Percentiles rank a stretch among this genome's conserved stretches.
These are phyloP conservation scores for Calonectria hawksworthii DNA, from an alignment of 2,329 filamentous ascomycete genomes.

Conservation along the genomic window DNA sequence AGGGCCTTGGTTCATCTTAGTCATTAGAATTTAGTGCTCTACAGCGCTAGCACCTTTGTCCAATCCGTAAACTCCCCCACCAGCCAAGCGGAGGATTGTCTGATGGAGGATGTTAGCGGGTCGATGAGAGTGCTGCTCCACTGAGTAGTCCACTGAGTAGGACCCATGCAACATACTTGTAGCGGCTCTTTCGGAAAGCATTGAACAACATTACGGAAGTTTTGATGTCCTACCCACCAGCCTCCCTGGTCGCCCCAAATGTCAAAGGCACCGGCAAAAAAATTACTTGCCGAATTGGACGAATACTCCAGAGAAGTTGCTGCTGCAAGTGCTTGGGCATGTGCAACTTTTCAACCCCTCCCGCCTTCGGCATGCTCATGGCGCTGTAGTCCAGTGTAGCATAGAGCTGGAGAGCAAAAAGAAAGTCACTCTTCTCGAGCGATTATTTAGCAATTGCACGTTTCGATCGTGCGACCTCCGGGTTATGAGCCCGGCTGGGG, in stretches of 20 bases:
- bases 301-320: background rate
- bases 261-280: background rate
- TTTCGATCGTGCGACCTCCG: background rate
- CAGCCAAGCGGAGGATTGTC: background rate
- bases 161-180: too few species aligned
- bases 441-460: background rate
- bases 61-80: background rate
- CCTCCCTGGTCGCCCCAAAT: background rate
- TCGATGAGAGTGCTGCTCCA: background rate
- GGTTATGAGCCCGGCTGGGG: background rate
- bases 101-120: background rate
- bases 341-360: too few species aligned
- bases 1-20: too few species aligned
- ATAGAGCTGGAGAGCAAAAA: background rate
- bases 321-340: background rate
- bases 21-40: background rate
- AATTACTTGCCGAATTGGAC: background rate
- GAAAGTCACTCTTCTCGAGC: background rate
- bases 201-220: background rate
- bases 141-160: background rate
- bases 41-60: background rate
- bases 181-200: background rate
- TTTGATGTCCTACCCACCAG: background rate
- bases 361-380: background rate
- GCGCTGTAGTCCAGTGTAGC: background rate